These are phyloP conservation scores for Amanita rubescens DNA, from an alignment of 768 basidiomycete genomes.

Conservation along the genomic window DNA sequence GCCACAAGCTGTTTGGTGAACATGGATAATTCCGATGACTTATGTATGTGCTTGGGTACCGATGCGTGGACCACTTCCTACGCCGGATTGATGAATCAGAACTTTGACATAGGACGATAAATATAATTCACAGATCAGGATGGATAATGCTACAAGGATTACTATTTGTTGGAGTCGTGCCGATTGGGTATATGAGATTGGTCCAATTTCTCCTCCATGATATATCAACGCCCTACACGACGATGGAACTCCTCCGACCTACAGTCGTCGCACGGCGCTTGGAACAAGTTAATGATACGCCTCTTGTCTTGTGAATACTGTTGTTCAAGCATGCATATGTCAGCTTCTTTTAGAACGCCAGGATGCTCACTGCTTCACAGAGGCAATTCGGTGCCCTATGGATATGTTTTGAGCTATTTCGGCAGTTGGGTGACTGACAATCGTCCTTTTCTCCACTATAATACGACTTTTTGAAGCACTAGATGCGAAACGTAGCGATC, in stretches of 20 bases:
- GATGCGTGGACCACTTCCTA: background rate
- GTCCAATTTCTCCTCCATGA: background rate
- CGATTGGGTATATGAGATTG: no score
- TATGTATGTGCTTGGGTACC: background rate
- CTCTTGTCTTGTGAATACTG: slow-evolving; percentile 40
- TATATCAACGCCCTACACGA: background rate
- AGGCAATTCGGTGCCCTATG: slow-evolving; percentile 55
- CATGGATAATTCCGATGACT: background rate
- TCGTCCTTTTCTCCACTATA: slow-evolving; percentile 54
- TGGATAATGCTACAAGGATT: background rate
- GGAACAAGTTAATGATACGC: slow-evolving; percentile 58
- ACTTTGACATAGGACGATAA: background rate
- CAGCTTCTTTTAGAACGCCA: background rate
- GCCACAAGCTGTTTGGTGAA: background rate
- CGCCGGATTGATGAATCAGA: background rate
- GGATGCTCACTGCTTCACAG: slow-evolving; percentile 36
- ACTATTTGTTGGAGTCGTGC: background rate
- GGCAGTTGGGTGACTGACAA: slow-evolving; percentile 45
- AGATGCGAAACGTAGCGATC: slow-evolving; percentile 3
- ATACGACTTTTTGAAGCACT: slow-evolving; percentile 62
- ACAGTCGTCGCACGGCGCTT: slow-evolving; percentile 55
- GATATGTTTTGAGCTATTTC: slow-evolving; percentile 47
- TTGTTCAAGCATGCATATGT: background rate
- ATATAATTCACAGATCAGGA: background rate
- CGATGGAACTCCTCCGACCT: slow-evolving; percentile 26